Evolutionary conservation across 2,329 filamentous ascomycete species (phyloP), one percentile per base, ranked within the genome.

Genomic region (Juglanconis sp.): DNA sequence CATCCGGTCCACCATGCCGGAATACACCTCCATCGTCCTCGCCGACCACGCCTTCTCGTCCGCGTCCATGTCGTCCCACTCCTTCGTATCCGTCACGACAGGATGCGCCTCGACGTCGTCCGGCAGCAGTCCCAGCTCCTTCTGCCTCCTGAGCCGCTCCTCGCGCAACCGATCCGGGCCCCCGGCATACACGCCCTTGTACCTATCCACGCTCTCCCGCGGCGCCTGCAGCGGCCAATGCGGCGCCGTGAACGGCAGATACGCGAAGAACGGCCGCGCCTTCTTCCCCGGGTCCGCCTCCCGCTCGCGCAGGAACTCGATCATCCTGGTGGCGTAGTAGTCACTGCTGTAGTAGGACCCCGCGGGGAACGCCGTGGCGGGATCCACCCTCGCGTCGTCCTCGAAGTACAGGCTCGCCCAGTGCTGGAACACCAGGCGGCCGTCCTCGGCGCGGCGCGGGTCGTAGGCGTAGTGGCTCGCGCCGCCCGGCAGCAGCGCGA

Each of bases 211-310:
- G 57, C 81, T 79, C 61, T 84, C 78, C 54, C 74, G 70, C 0
- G 84, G 83, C 0, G 83, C 83, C 65, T 87, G 85, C 6, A 87
- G 71, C 1, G 85, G 85, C 85, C 85, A 87, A 64, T 87, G 84
- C 1, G 84, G 84, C 0, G 84, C 85, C 0, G 83, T 84, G 68
- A 86, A 87, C 1, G 84, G 83, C 2, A 84, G 73, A 67, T 86
- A 87, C 1, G 73, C 83, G 65, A 87, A 87, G 73, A 87, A 87
- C 0, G 84, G 80, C 52, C 69, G 64, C 4, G 72, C 65, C 3
- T 55, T 46, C 1, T 67, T 66, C 17, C 1, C 17, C 17, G 17
- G 17, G 5, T 60, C 70, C 61, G 66, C 72, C 62, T 68, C 77
- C 72, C 81, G 77, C 53, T 81, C 78, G 40, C 74, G 71, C 1